Conservation (phyloP, 495 filamentous ascomycete species). For the Xylaria cubensis region DNA sequence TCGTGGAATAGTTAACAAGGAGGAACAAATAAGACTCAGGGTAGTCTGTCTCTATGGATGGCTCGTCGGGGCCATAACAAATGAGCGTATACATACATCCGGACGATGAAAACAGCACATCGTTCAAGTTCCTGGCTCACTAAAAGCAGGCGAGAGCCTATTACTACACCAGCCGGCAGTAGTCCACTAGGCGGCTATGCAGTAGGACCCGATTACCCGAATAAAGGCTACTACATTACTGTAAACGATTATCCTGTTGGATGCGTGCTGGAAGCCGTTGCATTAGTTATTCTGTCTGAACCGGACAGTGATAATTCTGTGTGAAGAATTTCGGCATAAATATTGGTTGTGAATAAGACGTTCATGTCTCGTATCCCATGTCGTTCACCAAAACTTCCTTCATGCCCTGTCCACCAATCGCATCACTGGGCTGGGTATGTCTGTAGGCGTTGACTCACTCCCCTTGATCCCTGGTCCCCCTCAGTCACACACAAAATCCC, state of each 20-base stretch:
- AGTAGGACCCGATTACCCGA: background rate
- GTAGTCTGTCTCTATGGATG: background rate
- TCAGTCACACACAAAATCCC: constrained; percentile 9
- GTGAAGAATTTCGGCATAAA: background rate
- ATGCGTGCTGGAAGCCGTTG: background rate
- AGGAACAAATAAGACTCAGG: background rate
- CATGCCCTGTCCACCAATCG: constrained; percentile 2
- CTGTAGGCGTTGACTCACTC: constrained; percentile 11
- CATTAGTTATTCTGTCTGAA: background rate
- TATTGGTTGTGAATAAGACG: background rate
- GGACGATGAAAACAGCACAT: background rate
- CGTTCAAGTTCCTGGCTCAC: background rate
- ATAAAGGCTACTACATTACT: background rate
- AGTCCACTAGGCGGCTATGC: background rate
- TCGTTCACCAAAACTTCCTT: background rate
- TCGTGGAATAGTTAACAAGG: background rate
- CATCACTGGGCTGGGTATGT: background rate
- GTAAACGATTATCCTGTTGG: background rate
- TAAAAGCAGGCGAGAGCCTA: background rate
- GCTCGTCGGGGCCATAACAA: background rate
- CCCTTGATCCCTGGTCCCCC: constrained; percentile 1
- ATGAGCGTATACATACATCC: background rate
- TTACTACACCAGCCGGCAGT: background rate
- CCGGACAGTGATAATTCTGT: background rate
- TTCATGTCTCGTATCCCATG: background rate